A percentile compares a stretch with the other conserved stretches of the same genome.
Conservation (phyloP, 1,284 basidiomycete genomes). For the Sphagnurus paluster region DNA sequence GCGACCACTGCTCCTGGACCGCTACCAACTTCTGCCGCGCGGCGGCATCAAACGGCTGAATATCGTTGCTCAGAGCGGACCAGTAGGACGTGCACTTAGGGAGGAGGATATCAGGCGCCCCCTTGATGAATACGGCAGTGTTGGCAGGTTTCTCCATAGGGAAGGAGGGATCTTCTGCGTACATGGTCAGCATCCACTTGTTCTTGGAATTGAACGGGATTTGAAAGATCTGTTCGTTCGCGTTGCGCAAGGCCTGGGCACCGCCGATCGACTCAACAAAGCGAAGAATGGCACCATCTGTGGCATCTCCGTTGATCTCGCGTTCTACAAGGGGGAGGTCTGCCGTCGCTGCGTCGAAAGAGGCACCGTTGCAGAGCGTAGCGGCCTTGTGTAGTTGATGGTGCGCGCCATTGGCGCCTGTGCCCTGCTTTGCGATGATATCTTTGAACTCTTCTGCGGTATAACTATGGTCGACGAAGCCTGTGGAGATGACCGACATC, state of each 20-base stretch:
- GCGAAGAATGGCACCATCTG: slow-evolving; percentile 62
- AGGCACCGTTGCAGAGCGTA: slow-evolving; percentile 60
- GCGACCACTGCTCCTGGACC: slow-evolving; percentile 53
- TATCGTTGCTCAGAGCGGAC: slow-evolving; percentile 31
- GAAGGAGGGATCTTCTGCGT: neutral
- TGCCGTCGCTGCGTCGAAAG: slow-evolving; percentile 41
- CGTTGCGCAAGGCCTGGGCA: slow-evolving; percentile 25
- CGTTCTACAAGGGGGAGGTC: slow-evolving; percentile 43
- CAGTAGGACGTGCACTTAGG: slow-evolving; percentile 37
- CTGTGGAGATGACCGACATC: slow-evolving; percentile 42
- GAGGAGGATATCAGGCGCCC: slow-evolving; percentile 61
- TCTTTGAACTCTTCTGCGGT: slow-evolving; percentile 21
- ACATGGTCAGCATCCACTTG: slow-evolving; percentile 58
- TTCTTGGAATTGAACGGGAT: slow-evolving; percentile 67
- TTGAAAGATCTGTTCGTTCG: slow-evolving; percentile 37
- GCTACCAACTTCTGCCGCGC: slow-evolving; percentile 29
- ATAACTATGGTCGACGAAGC: slow-evolving; percentile 30
- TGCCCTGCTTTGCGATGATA: slow-evolving; percentile 3
- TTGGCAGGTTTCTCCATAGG: slow-evolving; percentile 17
- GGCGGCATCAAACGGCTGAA: slow-evolving; percentile 31
- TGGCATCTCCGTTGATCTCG: slow-evolving; percentile 61
- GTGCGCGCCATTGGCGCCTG: slow-evolving; percentile 6
- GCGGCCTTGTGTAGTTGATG: slow-evolving; percentile 14
- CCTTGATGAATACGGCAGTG: slow-evolving; percentile 51
- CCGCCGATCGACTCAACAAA: slow-evolving; percentile 46